Conservation (phyloP, 2,329 filamentous ascomycete species). For the Nemania sp. region DNA sequence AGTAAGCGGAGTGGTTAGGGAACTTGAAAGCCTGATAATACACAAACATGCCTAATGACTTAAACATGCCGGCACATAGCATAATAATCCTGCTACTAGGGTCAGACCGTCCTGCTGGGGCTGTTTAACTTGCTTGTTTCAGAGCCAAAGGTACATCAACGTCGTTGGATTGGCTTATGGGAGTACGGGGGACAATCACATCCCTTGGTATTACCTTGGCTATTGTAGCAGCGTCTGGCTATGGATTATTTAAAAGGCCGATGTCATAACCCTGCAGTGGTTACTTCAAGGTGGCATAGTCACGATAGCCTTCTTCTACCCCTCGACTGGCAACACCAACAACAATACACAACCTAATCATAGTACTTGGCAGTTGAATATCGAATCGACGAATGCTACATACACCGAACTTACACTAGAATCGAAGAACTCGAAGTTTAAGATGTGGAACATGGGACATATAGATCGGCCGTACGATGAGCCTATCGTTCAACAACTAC, state of each 20-base stretch:
- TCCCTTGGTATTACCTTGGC: slow-evolving; percentile 23
- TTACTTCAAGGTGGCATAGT: slow-evolving; percentile 27
- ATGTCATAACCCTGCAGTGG: slow-evolving; percentile 29
- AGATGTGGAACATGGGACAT: slow-evolving; percentile 47
- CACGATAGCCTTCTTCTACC: slow-evolving; percentile 29
- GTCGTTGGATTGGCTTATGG: slow-evolving; percentile 36
- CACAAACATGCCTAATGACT: slow-evolving; percentile 35
- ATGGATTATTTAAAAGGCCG: slow-evolving; percentile 41
- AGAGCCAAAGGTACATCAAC: slow-evolving; percentile 30
- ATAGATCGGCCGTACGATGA: slow-evolving; percentile 43
- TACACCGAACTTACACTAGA: slow-evolving; percentile 9
- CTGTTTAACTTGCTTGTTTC: slow-evolving; percentile 40
- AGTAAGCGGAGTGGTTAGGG: slow-evolving; percentile 29
- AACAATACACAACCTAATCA: slow-evolving; percentile 20
- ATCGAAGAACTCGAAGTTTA: slow-evolving; percentile 32
- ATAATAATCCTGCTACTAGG: slow-evolving; percentile 40
- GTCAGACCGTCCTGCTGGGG: slow-evolving; percentile 35
- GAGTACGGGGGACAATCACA: slow-evolving; percentile 24
- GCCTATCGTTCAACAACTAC: slow-evolving; percentile 41
- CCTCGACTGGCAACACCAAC: slow-evolving; percentile 29
- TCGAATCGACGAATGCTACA: slow-evolving; percentile 12
- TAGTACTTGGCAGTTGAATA: slow-evolving; percentile 21
- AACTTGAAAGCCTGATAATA: slow-evolving; percentile 29
- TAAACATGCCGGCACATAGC: slow-evolving; percentile 37
- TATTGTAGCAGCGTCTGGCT: slow-evolving; percentile 22